Base-by-base conservation (phyloP, 2,329 filamentous ascomycete species). In the Arthrobotrys sinensis region DNA sequence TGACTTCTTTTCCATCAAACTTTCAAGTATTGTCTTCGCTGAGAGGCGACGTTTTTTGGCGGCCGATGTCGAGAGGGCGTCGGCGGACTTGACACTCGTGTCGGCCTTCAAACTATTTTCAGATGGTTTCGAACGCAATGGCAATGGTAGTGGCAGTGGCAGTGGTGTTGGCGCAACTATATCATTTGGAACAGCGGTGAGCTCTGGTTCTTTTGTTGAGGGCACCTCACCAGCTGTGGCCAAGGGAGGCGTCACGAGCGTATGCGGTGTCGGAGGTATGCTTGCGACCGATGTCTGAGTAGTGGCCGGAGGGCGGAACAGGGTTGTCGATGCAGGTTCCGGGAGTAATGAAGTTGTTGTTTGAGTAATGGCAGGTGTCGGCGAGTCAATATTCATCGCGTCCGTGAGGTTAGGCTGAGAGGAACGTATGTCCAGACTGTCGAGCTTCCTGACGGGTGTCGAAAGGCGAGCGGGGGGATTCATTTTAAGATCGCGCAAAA, bases 1-100 rank as follows among this genome's bases (percentile, higher is more conserved):
- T 1, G 76, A 48, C 21, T 79, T 79, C 69, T 79, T 79, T 43
- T 79, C 76, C 76, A 79, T 75, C 12, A 79, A 48, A 32, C 69
- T 73, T 28, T 79, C 76, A 19, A 79, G 76, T 11, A 79, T 79
- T 3, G 76, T 79, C 40, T 66, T 75, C 12, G 76, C 62, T 10
- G 76, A 79, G 10, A 79, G 38, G 34, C 70, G 55, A 16, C 69
- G 76, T 34, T 75, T 79, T 38, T 79, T 79, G n/a, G 63, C 69
- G 14, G 75, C 66, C 11, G 75, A 78, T 38, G 70, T 79, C 3
- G 69, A 68, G 12, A 75, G 45, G 19, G 69, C 64, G n/a, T 69
- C 68, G 28, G 48, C 11, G 4, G 70, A 75, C 45, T 73, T 79
- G 12, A 79, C 76, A 24, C 69, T 69, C 4, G 68, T 53, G 12